phyloP scores from a whole-genome alignment of 805 yeast species.

The Saturnispora sekii region DNA sequence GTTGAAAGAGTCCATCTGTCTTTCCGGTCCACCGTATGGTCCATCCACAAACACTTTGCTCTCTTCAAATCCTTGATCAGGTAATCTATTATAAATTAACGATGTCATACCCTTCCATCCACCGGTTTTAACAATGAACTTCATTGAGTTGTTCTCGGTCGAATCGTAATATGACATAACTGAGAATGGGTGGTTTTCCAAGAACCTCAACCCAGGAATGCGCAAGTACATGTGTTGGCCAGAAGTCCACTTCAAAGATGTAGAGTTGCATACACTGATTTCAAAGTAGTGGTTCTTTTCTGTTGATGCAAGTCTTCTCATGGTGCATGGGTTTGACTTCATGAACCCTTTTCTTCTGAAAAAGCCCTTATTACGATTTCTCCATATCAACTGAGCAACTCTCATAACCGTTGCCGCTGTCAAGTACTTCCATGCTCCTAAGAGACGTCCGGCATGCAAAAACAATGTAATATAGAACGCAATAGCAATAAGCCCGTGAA shows the following conservation, averaged over 20 bases:
- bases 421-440: constrained; percentile 34
- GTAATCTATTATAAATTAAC: constrained; percentile 22
- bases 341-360: constrained; percentile 36
- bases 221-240: constrained; percentile 49
- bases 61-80: constrained; percentile 20
- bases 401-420: constrained; percentile 44
- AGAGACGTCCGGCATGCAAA: constrained; percentile 32
- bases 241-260: constrained; percentile 37
- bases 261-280: constrained; percentile 25
- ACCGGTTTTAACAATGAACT: constrained; percentile 36
- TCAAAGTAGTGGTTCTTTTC: constrained; percentile 28
- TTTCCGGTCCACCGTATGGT: constrained; percentile 46
- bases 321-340: constrained; percentile 13
- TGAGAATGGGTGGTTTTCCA: constrained; percentile 52
- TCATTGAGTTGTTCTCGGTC: constrained; percentile 24
- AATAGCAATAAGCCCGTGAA: constrained; percentile 45
- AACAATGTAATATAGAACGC: constrained; percentile 38
- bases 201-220: constrained; percentile 33
- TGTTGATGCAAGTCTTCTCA: constrained; percentile 28
- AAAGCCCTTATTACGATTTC: constrained; percentile 36
- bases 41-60: constrained; percentile 40
- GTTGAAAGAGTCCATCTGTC: constrained; percentile 38
- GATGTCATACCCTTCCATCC: constrained; percentile 35
- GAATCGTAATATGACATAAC: constrained; percentile 28
- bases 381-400: constrained; percentile 38